Base-by-base conservation (phyloP, 1,139 yeast genomes). In the Yarrowia galli region DNA sequence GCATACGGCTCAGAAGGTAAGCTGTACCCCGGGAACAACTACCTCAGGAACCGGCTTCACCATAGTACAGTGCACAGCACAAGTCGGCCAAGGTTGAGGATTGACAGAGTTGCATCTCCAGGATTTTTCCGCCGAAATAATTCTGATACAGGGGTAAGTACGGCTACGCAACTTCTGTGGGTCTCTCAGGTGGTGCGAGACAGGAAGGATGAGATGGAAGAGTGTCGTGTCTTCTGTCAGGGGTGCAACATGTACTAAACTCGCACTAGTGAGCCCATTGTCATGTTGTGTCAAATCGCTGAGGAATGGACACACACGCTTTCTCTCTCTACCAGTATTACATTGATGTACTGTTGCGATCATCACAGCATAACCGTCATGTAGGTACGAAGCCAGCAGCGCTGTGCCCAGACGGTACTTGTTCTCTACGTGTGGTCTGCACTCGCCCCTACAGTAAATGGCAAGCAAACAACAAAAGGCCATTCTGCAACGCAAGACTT, bases 11-110 rank as follows among this genome's bases (percentile, higher is more conserved):
- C 61, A 40, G 38, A 54, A 54, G 38, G 51, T 3, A 54, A 54
- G 46, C 61, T 54, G 48, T 54, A 54, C 61, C 61, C 61, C 61
- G 61, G 61, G 61, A 54, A 54, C 36, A 54, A n/a, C 23, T 32
- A n/a, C 36, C 22, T 54, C 61, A 54, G 36, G 48, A 25, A 25
- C 61, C 23, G 13, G 38, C 35, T 7, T 35, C 3, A 28, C 48
- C 48, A 40, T 40, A 38, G 36, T 54, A 54, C 61, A 54, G 61
- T 20, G 15, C 22, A 9, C 45, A 13, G 20, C 32, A 32, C 13
- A 13, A 22, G 35, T 43, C 25, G 35, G 36, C 18, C 13, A 7
- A 8, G 32, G 32, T 28, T 28, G 32, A 28, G 8, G 32, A 28
- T 6, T 28, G 32, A 28, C 32, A 28, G 32, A 28, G 35, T 25